Conservation (phyloP, 148 eudicot genomes). For the Rhododendron vialii region DNA sequence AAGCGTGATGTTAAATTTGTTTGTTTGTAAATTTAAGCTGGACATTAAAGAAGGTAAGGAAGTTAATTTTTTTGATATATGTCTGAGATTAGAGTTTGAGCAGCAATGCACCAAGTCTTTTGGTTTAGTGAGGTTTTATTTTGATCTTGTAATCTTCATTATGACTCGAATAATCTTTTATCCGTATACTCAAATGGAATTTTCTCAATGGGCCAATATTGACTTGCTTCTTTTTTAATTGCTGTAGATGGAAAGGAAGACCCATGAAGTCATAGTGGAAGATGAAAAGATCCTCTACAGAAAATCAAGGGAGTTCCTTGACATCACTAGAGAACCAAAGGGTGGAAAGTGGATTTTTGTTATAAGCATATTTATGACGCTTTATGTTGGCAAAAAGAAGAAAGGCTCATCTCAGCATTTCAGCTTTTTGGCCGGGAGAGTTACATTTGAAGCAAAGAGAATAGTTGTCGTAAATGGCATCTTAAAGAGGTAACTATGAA, state of each 20-base stretch:
- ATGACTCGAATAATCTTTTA: not conserved
- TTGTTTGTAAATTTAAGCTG: constrained; percentile 43
- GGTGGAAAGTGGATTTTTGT: constrained; percentile 92
- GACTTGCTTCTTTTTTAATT: not conserved
- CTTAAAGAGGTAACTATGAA: constrained; percentile 50
- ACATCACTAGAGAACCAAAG: constrained; percentile 53
- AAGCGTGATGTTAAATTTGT: not conserved
- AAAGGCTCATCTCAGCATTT: constrained; percentile 98
- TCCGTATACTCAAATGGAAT: not conserved
- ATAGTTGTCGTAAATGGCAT: constrained; percentile 65
- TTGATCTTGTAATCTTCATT: not conserved
- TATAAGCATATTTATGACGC: constrained; percentile 70
- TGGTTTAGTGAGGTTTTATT: constrained; percentile 60
- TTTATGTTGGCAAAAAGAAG: constrained; percentile 82
- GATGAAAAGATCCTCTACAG: constrained; percentile 55
- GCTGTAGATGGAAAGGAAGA: constrained; percentile 70
- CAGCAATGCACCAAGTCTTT: constrained; percentile 96
- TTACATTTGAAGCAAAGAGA: constrained; percentile 92
- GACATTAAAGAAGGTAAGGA: constrained; percentile 96
- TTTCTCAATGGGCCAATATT: not conserved
- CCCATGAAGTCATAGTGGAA: constrained; percentile 71
- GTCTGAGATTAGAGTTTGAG: constrained; percentile 71
- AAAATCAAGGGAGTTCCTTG: constrained; percentile 53
- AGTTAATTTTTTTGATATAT: constrained; percentile 62
- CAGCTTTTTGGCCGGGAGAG: constrained; percentile 96